These are phyloP conservation scores for Polyporus tsugae DNA, from an alignment of 1,284 basidiomycete species.

Conservation along the genomic window DNA sequence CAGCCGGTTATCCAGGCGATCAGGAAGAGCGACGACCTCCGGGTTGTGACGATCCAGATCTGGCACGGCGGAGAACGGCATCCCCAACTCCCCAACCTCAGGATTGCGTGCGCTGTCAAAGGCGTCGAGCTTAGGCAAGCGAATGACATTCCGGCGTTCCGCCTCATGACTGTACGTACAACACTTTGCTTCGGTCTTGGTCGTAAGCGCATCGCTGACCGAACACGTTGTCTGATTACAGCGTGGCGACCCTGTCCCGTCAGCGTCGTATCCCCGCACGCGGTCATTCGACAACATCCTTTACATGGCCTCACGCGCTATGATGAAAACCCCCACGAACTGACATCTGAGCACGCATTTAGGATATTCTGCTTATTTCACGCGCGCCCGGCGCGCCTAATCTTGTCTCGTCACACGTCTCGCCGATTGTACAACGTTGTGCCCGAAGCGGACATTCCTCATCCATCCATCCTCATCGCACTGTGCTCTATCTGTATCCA, in stretches of 20 bases:
- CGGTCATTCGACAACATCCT: slow-evolving; percentile 32
- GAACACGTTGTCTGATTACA: slow-evolving; percentile 13
- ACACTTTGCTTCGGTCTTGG: slow-evolving; percentile 1
- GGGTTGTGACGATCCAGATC: slow-evolving; percentile 39
- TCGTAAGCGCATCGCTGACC: slow-evolving; percentile 22
- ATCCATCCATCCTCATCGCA: slow-evolving; percentile 6
- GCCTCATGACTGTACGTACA: slow-evolving; percentile 35
- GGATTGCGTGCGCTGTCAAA: slow-evolving; percentile 39
- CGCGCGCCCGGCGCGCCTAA: slow-evolving; percentile 22
- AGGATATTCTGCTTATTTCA: slow-evolving; percentile 15
- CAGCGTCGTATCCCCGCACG: slow-evolving; percentile 32
- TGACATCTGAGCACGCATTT: slow-evolving; percentile 19
- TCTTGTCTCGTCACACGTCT: slow-evolving; percentile 16
- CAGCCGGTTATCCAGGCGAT: slow-evolving; percentile 52
- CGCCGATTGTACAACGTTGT: slow-evolving; percentile 29
- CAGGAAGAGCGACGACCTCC: slow-evolving; percentile 35
- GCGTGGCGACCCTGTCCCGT: slow-evolving; percentile 33
- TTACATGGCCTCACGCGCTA: slow-evolving; percentile 33
- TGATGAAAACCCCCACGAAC: slow-evolving; percentile 27
- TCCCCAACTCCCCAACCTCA: slow-evolving; percentile 35
- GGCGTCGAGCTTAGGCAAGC: slow-evolving; percentile 39
- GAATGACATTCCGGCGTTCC: slow-evolving; percentile 38
- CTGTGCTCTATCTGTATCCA: slow-evolving; percentile 32
- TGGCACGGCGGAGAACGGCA: slow-evolving; percentile 40
- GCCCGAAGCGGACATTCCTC: slow-evolving; percentile 26